Evolutionary conservation across 805 yeast species (phyloP), one percentile per base, ranked within the genome.

Genomic region (Metschnikowia reukaufii): DNA sequence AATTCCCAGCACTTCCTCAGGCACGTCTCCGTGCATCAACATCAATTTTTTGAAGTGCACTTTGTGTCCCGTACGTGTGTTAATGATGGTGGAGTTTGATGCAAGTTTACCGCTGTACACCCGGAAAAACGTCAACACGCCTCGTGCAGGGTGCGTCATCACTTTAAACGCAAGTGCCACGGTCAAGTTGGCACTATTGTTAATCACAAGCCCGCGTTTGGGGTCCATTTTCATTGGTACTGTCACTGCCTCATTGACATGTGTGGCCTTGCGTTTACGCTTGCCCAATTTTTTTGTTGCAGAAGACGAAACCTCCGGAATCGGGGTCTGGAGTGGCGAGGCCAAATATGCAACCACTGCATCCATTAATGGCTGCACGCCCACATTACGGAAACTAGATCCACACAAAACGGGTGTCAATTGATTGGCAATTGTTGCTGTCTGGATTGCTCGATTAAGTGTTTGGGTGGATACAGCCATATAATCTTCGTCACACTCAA

Each of bases 131-230:
- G 88, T 84, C 84, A 91, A 81, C 0, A 83, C 74, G 0, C 97
- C 96, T 51, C 90, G 76, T 17, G 82, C 82, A 2, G 88, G 86
- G 62, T 94, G 97, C 3, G 91, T 84, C 41, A 86, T 77, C 4
- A 92, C 96, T 63, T 94, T 94, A 70, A 94, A 94, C 1, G 97
- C 97, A 34, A 92, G 72, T 0, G 96, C 91, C 6, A 89, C 76
- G 4, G 88, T 76, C 19, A 87, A 61, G 40, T 82, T 75, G n/a
- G 78, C 75, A 56, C 81, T 80, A 27, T 76, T 70, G 59, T 81
- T 78, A 27, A 86, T 60, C 4, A 81, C 59, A 21, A 79, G 64
- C 0, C 88, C 88, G 10, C 57, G 62, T 4, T 59, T 60, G 0
- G 68, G 55, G 56, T 77, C 78, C 49, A 74, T 61, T 4, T 44